Evolutionary conservation across 495 filamentous ascomycete species (phyloP).

Genomic region (Podospora tetraspora): DNA sequence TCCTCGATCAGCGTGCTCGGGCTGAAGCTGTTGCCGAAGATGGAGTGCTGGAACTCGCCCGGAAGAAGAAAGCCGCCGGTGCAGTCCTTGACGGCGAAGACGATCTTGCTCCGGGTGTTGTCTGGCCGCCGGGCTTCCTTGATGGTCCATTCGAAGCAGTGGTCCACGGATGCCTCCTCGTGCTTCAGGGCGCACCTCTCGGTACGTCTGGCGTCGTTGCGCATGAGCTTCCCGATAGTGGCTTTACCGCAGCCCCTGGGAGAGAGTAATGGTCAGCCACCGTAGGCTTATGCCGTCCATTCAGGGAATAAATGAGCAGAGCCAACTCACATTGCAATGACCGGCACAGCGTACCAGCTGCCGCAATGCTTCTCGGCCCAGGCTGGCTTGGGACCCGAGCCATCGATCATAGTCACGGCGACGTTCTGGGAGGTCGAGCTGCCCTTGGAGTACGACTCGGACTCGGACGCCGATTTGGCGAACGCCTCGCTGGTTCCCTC

Average conservation of each 20-base stretch:
- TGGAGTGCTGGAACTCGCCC: conserved; percentile 17
- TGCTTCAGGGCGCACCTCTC: not conserved
- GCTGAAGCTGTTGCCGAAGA: conserved; percentile 10
- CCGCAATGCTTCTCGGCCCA: conserved; percentile 12
- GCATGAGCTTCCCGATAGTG: not conserved
- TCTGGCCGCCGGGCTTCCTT: not conserved
- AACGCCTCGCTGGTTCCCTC: not conserved
- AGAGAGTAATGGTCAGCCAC: not conserved
- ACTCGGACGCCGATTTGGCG: not conserved
- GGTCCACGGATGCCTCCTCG: not conserved
- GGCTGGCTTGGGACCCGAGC: not conserved
- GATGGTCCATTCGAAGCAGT: conserved; percentile 17
- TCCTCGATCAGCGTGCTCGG: not conserved
- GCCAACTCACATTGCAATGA: conserved; percentile 4
- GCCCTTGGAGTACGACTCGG: not conserved
- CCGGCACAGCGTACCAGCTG: conserved; percentile 14
- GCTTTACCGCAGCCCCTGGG: conserved; percentile 10
- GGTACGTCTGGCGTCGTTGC: not conserved
- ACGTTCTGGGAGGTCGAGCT: not conserved
- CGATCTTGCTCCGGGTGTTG: not conserved
- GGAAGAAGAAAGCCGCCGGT: conserved; percentile 15
- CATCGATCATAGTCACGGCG: not conserved
- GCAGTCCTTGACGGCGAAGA: conserved; percentile 16
- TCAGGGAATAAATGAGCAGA: not conserved
- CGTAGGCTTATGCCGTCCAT: not conserved